Evolutionary conservation across 2,329 filamentous ascomycete species (phyloP), one percentile per base, ranked within the genome.

Genomic region (Aspergillus versicolor): DNA sequence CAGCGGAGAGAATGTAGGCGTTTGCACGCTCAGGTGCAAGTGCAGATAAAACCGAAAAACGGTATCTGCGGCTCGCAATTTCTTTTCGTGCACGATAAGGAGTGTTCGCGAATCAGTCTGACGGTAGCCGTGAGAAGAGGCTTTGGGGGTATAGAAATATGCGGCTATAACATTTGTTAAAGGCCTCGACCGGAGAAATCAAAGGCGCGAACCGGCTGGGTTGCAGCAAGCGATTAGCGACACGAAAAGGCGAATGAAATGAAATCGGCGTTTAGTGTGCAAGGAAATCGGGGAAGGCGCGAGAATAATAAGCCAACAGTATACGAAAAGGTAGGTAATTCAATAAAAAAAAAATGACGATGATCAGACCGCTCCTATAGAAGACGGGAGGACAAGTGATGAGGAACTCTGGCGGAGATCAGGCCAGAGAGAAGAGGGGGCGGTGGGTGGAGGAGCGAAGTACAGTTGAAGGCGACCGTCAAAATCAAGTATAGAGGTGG

Each of bases 151-250:
- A 42, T 24, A 52, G 15, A 48, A 58, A 52, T 32, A 52, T 40
- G 38, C 38, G 54, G 52, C 54, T 61, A 59, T 49, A 56, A 51
- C 42, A 60, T 58, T 56, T 44, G 59, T 57, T 17, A 38, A 47
- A 37, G 13, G 46, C 51, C 56, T 53, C 61, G 57, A 53, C 57
- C 46, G 44, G 12, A 45, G 59, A 49, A 32, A 56, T 50, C 58
- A 58, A 59, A 60, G 54, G 64, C 64, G 64, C 64, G 57, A 54
- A 56, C 62, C 55, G 54, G 51, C 59, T 56, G 56, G 54, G 57
- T 55, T 44, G 56, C 46, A 52, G 56, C 61, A 55, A 60, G 61
- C 56, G 59, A 60, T 53, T 58, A 63, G 62, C 60, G 59, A 63
- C 56, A 61, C 54, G 52, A 59, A 53, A 51, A 51, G 61, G 41